A percentile compares a stretch with the other conserved stretches of the same genome.
Evolutionary conservation across 225 moss, liverwort and hornwort genomes (phyloP).

Genomic region (Pseudoscleropodium purum): DNA sequence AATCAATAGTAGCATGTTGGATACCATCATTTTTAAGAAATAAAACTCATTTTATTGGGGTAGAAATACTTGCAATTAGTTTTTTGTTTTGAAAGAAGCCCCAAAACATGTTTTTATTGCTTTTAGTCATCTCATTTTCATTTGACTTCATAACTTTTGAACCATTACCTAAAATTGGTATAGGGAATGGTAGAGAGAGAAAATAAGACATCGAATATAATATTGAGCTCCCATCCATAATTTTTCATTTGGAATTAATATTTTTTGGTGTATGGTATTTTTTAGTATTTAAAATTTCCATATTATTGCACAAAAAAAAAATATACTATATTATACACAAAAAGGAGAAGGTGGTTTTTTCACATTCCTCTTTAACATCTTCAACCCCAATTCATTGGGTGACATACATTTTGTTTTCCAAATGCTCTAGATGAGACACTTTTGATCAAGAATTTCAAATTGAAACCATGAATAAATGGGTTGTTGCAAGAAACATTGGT

Average conservation of each 20-base stretch:
- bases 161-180: not conserved
- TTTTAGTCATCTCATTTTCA: not conserved
- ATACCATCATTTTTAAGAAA: not conserved
- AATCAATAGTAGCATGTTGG: not conserved
- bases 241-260: not conserved
- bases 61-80: not conserved
- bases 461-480: no score
- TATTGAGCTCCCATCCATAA: not conserved
- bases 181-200: not conserved
- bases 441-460: not conserved
- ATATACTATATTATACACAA: no score
- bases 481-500: no score
- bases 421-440: not conserved
- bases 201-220: fast-evolving
- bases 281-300: not conserved
- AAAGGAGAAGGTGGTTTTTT: not conserved
- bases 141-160: not conserved
- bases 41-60: not conserved
- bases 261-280: not conserved
- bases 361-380: not conserved
- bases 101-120: not conserved
- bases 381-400: not conserved
- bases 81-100: not conserved
- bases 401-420: not conserved
- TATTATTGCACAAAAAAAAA: not conserved